phyloP scores from a whole-genome alignment of 306 rosid genomes.

The Citrullus colocynthis region DNA sequence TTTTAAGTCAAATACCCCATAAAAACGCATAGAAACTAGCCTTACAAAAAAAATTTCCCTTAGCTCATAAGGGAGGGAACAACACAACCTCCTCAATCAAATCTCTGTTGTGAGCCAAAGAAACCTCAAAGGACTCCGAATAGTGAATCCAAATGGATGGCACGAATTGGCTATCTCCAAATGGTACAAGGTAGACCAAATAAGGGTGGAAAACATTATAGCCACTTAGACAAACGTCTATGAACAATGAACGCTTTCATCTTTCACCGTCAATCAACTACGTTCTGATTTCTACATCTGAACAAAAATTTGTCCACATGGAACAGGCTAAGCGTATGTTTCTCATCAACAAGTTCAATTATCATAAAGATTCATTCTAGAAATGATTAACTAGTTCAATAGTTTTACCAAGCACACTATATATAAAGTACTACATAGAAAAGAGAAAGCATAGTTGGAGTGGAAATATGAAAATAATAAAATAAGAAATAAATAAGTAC shows the following conservation, averaged over 20 bases:
- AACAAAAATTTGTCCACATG: background rate
- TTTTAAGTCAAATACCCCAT: background rate
- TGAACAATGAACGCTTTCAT: background rate
- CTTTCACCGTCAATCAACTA: background rate
- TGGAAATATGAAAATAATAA: too few relatives aligned
- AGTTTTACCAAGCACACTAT: too few relatives aligned
- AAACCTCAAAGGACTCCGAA: background rate
- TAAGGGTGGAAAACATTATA: background rate
- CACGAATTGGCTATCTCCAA: background rate
- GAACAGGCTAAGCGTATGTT: background rate
- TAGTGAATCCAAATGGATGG: background rate
- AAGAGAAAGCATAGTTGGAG: too few relatives aligned
- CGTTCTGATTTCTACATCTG: background rate
- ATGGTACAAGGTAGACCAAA: background rate
- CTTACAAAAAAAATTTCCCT: too few relatives aligned
- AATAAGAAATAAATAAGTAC: too few relatives aligned
- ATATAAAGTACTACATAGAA: too few relatives aligned
- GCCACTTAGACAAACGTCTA: background rate
- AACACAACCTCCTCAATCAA: background rate
- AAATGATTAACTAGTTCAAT: background rate
- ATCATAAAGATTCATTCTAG: background rate
- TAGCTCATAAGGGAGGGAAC: background rate
- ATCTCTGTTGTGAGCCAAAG: background rate
- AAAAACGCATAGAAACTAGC: background rate
- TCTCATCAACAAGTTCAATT: background rate